phyloP scores from a whole-genome alignment of 352 stramenopile genomes.

The Globisporangium polare region DNA sequence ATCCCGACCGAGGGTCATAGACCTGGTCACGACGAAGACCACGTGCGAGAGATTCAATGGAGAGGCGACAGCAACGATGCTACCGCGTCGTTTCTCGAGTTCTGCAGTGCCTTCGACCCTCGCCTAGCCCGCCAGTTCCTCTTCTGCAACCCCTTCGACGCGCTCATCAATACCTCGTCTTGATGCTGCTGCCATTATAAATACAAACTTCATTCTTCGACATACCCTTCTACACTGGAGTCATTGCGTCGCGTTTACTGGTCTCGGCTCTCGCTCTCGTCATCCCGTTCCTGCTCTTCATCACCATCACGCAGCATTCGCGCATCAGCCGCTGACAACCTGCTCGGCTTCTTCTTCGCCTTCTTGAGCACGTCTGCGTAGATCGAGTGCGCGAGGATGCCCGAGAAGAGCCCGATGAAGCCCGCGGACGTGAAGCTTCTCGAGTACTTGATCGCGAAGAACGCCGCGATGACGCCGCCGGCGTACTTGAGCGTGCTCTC shows the following conservation, averaged over 20 bases:
- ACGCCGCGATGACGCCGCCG: constrained; percentile 49
- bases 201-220: not conserved
- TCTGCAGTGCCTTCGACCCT: constrained; percentile 27
- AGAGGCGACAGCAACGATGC: constrained; percentile 1
- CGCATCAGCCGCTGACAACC: not conserved
- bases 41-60: not conserved
- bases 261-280: not conserved
- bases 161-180: constrained; percentile 7
- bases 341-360: not conserved
- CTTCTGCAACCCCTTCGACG: constrained; percentile 40
- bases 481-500: constrained; percentile 60
- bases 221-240: constrained; percentile 2
- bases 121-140: constrained; percentile 29
- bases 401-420: constrained; percentile 53
- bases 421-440: constrained; percentile 58
- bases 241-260: not conserved
- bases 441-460: constrained; percentile 57
- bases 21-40: not conserved
- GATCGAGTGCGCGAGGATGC: constrained; percentile 65
- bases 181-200: not conserved
- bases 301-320: not conserved
- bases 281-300: not conserved
- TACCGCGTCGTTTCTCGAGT: constrained; percentile 22
- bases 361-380: constrained; percentile 68
- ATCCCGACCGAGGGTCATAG: not conserved